These are phyloP conservation scores for Pyrus pyrifolia DNA, from an alignment of 306 rosid genomes.

Conservation along the genomic window DNA sequence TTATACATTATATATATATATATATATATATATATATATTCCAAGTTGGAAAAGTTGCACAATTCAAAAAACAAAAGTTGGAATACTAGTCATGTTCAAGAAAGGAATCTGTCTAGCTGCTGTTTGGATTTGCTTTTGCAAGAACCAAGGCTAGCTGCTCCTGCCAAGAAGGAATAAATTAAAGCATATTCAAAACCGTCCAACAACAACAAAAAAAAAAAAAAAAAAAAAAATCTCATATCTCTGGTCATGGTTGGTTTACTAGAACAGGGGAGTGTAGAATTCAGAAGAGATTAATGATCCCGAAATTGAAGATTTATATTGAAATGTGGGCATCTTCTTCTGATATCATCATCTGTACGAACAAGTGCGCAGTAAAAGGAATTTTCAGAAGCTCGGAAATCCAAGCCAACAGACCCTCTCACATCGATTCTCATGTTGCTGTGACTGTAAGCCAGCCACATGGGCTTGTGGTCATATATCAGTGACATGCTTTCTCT, in stretches of 20 bases:
- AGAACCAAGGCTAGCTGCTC: constrained; percentile 20
- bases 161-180: constrained; percentile 38
- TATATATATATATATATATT: too few relatives aligned
- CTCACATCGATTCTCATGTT: background rate
- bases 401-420: constrained; percentile 13
- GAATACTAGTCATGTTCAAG: constrained; percentile 41
- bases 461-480: constrained; percentile 7
- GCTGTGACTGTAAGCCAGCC: background rate
- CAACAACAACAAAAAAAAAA: background rate
- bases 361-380: background rate
- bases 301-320: background rate
- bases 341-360: background rate
- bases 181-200: constrained; percentile 34
- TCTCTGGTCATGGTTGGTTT: background rate
- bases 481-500: background rate
- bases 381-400: constrained; percentile 21
- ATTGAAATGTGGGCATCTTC: background rate
- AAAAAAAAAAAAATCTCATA: constrained; percentile 11
- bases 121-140: constrained; percentile 48
- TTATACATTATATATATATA: too few relatives aligned
- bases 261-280: background rate
- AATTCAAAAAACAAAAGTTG: background rate
- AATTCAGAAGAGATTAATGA: background rate
- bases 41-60: too few relatives aligned
- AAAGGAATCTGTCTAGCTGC: constrained; percentile 49